Conservation (phyloP, 1,284 basidiomycete species). For the Cutaneotrichosporon spelunceum region DNA sequence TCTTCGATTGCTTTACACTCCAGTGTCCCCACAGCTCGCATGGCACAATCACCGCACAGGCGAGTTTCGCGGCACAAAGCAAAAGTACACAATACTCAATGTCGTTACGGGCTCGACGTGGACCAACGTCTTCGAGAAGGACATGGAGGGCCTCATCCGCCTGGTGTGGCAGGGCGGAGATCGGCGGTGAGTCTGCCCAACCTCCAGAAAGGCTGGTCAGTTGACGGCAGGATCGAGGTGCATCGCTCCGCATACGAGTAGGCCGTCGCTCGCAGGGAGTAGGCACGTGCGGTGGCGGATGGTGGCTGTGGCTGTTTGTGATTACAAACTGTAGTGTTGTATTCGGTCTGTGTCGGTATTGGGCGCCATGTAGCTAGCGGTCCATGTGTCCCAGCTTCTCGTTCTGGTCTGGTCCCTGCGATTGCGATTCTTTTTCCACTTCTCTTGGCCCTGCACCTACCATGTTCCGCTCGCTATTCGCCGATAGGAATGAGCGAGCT, state of each 20-base stretch:
- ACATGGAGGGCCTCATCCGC: slow-evolving; percentile 6
- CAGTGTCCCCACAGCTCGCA: slow-evolving; percentile 1
- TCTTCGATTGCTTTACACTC: not conserved
- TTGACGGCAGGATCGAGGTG: slow-evolving; percentile 7
- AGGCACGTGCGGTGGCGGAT: not conserved
- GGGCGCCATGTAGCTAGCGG: not conserved
- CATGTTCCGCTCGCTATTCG: not conserved
- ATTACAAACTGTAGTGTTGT: not conserved
- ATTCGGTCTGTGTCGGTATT: not conserved
- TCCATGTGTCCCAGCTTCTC: not conserved
- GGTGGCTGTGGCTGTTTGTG: not conserved
- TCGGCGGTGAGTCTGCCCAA: slow-evolving; percentile 7
- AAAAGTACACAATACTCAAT: not conserved
- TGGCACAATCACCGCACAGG: slow-evolving; percentile 2
- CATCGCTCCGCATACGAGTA: not conserved
- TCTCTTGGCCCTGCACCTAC: not conserved
- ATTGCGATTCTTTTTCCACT: not conserved
- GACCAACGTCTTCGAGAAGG: slow-evolving; percentile 8
- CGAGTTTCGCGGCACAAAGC: slow-evolving; percentile 1
- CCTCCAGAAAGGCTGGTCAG: not conserved
- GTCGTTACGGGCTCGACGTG: slow-evolving; percentile 4
- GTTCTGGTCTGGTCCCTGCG: not conserved
- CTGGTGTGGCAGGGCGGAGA: slow-evolving; percentile 8
- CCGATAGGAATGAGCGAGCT: not conserved
- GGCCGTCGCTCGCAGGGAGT: not conserved